These are phyloP conservation scores for Fraxinus platypoda DNA, from an alignment of 305 asterid species.

Conservation along the genomic window DNA sequence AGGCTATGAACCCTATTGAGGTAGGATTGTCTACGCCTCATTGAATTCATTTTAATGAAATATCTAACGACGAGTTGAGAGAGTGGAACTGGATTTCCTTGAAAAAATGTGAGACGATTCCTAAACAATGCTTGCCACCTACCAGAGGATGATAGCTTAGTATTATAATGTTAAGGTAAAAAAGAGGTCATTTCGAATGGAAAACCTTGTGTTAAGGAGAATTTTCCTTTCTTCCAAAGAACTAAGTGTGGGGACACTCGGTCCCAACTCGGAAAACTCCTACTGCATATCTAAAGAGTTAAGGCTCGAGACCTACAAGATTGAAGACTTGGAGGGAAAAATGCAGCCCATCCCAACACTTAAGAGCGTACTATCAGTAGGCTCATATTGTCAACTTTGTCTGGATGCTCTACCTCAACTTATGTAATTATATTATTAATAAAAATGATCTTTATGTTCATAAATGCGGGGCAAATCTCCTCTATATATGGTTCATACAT, in stretches of 20 bases:
- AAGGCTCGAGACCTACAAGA: neutral
- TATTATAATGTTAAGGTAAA: neutral
- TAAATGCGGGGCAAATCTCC: neutral
- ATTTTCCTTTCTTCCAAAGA: neutral
- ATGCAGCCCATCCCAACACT: neutral
- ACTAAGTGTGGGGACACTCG: neutral
- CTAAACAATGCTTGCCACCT: neutral
- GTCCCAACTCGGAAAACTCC: neutral
- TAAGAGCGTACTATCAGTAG: neutral
- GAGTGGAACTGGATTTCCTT: neutral
- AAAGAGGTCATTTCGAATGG: neutral
- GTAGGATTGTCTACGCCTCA: neutral
- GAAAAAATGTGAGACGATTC: neutral
- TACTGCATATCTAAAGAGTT: neutral
- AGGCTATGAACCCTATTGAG: neutral
- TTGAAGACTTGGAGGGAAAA: neutral
- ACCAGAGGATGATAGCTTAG: neutral
- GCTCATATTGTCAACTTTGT: neutral
- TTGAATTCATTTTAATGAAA: neutral
- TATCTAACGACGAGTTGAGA: neutral
- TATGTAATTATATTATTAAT: neutral
- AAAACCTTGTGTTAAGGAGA: neutral
- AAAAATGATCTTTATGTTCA: neutral
- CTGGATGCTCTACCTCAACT: neutral
- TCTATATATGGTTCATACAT: neutral